Evolutionary conservation across 2,329 filamentous ascomycete genomes (phyloP), one percentile per base, ranked within the genome.

Genomic region (Colletotrichum endophyticum): DNA sequence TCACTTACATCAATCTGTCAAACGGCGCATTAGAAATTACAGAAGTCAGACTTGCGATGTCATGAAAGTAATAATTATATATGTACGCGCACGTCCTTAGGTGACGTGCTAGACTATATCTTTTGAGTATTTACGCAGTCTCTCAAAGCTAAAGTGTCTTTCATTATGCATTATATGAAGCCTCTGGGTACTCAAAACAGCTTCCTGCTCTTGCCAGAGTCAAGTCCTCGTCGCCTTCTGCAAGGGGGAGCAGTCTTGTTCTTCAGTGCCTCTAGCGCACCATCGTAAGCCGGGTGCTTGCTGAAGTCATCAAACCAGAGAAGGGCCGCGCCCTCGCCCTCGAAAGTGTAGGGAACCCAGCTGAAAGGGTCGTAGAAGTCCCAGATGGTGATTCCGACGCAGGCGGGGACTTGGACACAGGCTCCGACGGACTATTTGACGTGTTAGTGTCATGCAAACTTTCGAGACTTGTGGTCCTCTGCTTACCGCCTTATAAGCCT

Each of bases 231-330:
- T 56, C 75, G 67, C 13, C 75, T 77, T 16, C 66, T 70, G 72
- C 72, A 75, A 19, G 75, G 72, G 22, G 75, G 28, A 12, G 72
- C 75, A 22, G 75, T 77, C 62, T 66, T 72, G 78, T 85, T 85
- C 78, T 82, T 84, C 62, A 87, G 74, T 8, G 82, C 85, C 73
- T 80, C 80, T 13, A 85, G 78, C 34, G 84, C 80, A 19, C 83
- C 84, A 19, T 83, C 79, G 77, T 86, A 88, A 4, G 87, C 87
- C 0, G 87, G 86, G 77, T 89, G 86, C 74, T 83, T 84, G 34
- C 80, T 81, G 64, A 86, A 85, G 78, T 87, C 83, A 9, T 84
- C 81, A 72, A 86, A 86, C 84, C 86, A 88, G 32, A 87, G 83
- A 66, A 85, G 82, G 1, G 87, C 84, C 32, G 82, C 84, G 6